phyloP scores from a whole-genome alignment of 2,329 filamentous ascomycete species.

The Cryphonectria parasitica region DNA sequence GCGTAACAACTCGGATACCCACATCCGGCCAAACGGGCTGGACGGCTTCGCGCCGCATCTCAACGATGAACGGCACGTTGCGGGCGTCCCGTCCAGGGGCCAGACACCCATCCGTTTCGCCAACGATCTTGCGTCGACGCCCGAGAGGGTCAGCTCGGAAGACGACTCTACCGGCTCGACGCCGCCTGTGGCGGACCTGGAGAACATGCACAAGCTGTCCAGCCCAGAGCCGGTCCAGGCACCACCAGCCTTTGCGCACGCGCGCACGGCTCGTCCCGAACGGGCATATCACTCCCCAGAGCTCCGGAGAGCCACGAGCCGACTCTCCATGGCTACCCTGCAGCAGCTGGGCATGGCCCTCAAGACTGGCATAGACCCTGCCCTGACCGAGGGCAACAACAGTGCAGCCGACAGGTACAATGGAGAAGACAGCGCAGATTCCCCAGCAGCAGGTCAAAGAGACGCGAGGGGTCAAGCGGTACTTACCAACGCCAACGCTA shows the following conservation, averaged over 20 bases:
- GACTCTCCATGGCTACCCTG: slow-evolving; percentile 81
- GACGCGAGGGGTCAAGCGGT: slow-evolving; percentile 52
- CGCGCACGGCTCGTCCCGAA: slow-evolving; percentile 71
- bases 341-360: slow-evolving; percentile 74
- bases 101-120: slow-evolving; percentile 45
- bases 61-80: slow-evolving; percentile 18
- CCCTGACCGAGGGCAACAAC: slow-evolving; percentile 25
- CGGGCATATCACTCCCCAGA: slow-evolving; percentile 77
- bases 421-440: slow-evolving; percentile 39
- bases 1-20: slow-evolving; percentile 54
- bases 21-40: slow-evolving; percentile 38
- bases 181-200: slow-evolving; percentile 54
- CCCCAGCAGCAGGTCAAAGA: slow-evolving; percentile 38
- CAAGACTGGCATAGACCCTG: slow-evolving; percentile 25
- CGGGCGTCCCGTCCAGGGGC: slow-evolving; percentile 34
- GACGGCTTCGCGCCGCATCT: slow-evolving; percentile 29
- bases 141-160: slow-evolving; percentile 61
- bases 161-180: slow-evolving; percentile 51
- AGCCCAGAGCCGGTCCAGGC: slow-evolving; percentile 76
- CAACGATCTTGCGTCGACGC: slow-evolving; percentile 50
- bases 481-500: slow-evolving; percentile 52
- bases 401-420: slow-evolving; percentile 32
- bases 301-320: slow-evolving; percentile 78
- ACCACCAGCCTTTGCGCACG: slow-evolving; percentile 71
- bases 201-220: slow-evolving; percentile 58